Evolutionary conservation across 2,329 filamentous ascomycete genomes (phyloP), one percentile per base, ranked within the genome.

Genomic region (Aspergillus sclerotialis): DNA sequence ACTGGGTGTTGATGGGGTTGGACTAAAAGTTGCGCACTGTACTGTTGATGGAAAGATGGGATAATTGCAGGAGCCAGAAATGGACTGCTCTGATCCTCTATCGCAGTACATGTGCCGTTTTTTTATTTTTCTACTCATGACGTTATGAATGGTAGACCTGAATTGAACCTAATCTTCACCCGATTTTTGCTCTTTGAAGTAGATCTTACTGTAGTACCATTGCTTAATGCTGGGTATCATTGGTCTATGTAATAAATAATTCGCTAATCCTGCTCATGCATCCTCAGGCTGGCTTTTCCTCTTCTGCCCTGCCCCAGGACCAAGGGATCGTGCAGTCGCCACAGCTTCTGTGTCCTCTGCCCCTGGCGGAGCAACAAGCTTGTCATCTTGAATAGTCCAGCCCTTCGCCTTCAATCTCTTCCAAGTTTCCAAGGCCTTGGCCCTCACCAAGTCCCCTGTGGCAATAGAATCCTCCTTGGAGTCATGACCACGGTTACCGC

Each of bases 381-480:
- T 43, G 4, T 69, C 76, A 26, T 73, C 63, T 11, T 69, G 61
- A 14, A 84, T 52, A 23, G 46, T 67, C 83, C 85, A 94, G 0
- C 87, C 87, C 14, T 73, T 63, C 26, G 64, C 61, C 58, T 76
- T 72, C 69, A 92, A 67, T 19, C 63, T 60, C 42, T 72, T 75
- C 85, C 87, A 94, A 42, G 78, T 72, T 35, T 82, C 71, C 33
- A 69, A 72, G 5, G 93, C 72, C 57, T 80, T 84, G 32, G 78
- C 70, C 30, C 83, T 69, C 0, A 94, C 84, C 33, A 98, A 61
- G 40, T 96, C 88, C 1, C 90, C 92, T 0, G 93, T 90, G 0
- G 89, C 85, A 30, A 82, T 75, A 1, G 92, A 87, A 55, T 98
- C 92, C 58, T 98, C 92, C 16, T 82, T 82, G 16, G 86, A 94